Evolutionary conservation across 2,329 filamentous ascomycete genomes (phyloP), one percentile per base, ranked within the genome.

Genomic region (Calonectria pteridis): DNA sequence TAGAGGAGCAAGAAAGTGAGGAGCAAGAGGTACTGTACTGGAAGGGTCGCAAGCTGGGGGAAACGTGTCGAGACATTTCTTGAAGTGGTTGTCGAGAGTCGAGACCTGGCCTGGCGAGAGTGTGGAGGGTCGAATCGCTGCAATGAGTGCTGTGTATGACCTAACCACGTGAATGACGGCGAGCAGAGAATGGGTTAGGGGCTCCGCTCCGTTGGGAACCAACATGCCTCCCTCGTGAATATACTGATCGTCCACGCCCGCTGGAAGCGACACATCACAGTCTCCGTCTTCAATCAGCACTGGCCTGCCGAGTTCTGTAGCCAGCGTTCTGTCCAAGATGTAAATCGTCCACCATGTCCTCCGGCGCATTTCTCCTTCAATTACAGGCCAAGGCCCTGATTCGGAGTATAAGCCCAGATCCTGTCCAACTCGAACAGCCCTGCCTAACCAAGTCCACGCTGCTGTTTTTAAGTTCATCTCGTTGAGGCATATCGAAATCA

Each of bases 261-360:
- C 93, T 0, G 96, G 96, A 31, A 98, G 90, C 28, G 91, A 88
- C 9, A 96, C 93, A 77, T 98, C 95, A 86, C 95, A 98, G 83
- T 98, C 96, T 37, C 91, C 90, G 79, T 98, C 96, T 81, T 96
- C 90, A 81, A 98, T 98, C 76, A 96, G 85, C 70, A 94, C 91
- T 0, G 96, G 95, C 65, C 94, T 92, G 11, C 95, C 94, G 40
- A 95, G 88, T 82, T 98, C 96, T 16, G 98, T 87, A 0, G 95
- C 93, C 64, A 97, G 86, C 31, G 94, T 90, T 75, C 95, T 92
- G 85, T 99, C 97, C 86, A 96, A 92, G 55, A 95, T 91, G 84
- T 98, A 98, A 71, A 98, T 91, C 18, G 94, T 92, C 95, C 97
- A 99, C 96, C 96, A 99, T 3, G 97, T 91, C 69, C 96, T 90